A percentile compares a stretch with the other conserved stretches of the same genome.
These are phyloP conservation scores for Nicotiana benthamiana DNA, from an alignment of 257 asterid genomes.

Conservation along the genomic window DNA sequence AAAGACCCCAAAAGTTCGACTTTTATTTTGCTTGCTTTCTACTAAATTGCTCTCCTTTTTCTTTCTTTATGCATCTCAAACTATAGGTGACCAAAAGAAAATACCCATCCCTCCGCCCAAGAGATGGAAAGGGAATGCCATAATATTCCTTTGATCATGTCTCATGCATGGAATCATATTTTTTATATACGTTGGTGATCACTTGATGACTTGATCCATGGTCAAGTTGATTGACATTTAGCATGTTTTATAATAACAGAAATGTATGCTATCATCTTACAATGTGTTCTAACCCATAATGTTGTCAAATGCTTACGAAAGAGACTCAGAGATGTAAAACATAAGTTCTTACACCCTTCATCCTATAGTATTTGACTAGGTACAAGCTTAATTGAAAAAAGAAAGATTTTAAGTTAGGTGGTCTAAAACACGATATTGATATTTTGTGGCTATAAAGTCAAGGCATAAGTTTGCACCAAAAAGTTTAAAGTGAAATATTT, in stretches of 20 bases:
- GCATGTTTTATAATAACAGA: background rate
- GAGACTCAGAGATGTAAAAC: too few species aligned
- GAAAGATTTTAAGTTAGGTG: too few species aligned
- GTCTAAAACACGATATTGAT: too few species aligned
- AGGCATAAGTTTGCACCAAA: too few species aligned
- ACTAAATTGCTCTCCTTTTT: conserved; percentile 39
- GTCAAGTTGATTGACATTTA: background rate
- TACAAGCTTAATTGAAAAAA: too few species aligned
- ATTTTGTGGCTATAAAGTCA: too few species aligned
- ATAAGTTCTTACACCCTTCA: too few species aligned
- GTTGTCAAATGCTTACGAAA: too few species aligned
- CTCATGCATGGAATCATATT: background rate
- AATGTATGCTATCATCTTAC: background rate
- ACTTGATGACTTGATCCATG: background rate
- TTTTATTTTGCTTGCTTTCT: conserved; percentile 72
- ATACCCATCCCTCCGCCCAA: background rate
- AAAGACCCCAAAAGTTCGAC: conserved; percentile 1
- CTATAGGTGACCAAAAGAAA: background rate
- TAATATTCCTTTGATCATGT: background rate
- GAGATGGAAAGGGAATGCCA: background rate
- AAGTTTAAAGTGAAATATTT: too few species aligned
- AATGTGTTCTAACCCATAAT: background rate
- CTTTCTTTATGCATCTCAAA: background rate
- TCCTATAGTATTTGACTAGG: too few species aligned
- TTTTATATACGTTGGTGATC: background rate